Evolutionary conservation across 139 green algal species (phyloP).

Genomic region (Auxenochlorella pyrenoidosa): DNA sequence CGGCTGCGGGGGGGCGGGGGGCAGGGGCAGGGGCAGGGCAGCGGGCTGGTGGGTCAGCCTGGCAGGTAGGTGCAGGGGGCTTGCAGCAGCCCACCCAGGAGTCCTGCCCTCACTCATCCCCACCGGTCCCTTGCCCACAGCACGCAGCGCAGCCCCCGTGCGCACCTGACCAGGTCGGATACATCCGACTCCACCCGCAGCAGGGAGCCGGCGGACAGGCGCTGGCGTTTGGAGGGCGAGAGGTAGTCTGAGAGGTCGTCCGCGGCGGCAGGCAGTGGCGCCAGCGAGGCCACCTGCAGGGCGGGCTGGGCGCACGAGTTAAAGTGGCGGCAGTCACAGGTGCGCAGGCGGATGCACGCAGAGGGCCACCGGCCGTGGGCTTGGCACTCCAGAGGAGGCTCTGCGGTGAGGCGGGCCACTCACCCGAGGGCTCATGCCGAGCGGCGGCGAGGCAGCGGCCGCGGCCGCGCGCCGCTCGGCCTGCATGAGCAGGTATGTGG

Average conservation of each 20-base stretch:
- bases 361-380: no score
- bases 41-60: background rate
- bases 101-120: no score
- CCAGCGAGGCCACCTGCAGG: slow-evolving; percentile 2
- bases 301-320: background rate
- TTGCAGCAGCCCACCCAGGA: no score
- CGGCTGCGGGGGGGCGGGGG: background rate
- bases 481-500: slow-evolving; percentile 44
- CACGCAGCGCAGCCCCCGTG: background rate
- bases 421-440: slow-evolving; percentile 15
- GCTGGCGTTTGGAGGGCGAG: slow-evolving; percentile 21
- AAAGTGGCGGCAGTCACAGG: no score
- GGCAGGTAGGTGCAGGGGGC: no score
- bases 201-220: slow-evolving; percentile 22
- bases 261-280: background rate
- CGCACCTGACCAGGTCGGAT: slow-evolving; percentile 36
- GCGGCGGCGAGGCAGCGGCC: background rate
- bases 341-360: no score
- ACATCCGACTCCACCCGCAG: slow-evolving; percentile 39
- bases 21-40: background rate
- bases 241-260: slow-evolving; percentile 4
- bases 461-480: slow-evolving; percentile 30
- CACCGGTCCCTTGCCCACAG: no score
- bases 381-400: no score
- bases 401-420: no score